Conservation (phyloP, 768 basidiomycete genomes). For the Grammothele lineata region DNA sequence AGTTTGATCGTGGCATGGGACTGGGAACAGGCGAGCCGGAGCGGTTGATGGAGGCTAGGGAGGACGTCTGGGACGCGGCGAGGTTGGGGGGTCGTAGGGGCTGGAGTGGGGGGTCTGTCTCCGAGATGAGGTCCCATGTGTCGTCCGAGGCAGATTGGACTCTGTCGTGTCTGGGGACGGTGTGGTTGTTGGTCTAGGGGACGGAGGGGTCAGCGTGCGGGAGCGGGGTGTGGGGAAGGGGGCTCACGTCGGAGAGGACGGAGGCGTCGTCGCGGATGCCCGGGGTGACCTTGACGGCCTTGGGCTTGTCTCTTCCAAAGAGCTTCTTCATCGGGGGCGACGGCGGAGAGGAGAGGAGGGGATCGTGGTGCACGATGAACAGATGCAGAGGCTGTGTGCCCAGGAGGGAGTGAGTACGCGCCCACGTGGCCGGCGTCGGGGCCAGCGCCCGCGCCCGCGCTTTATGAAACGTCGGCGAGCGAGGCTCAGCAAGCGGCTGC, state of each 20-base stretch:
- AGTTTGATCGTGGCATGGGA: slow-evolving; percentile 9
- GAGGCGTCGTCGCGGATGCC: slow-evolving; percentile 27
- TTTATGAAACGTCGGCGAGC: no score
- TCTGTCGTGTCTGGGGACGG: slow-evolving; percentile 14
- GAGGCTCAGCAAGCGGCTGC: no score
- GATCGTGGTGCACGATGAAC: slow-evolving; percentile 14
- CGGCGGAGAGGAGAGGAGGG: slow-evolving; percentile 4
- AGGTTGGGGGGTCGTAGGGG: slow-evolving; percentile 8
- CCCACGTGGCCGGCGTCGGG: slow-evolving; percentile 16
- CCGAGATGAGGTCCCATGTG: slow-evolving; percentile 23
- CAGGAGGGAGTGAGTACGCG: slow-evolving; percentile 12
- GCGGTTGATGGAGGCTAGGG: slow-evolving; percentile 9
- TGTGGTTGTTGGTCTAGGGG: slow-evolving; percentile 12
- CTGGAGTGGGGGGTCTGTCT: slow-evolving; percentile 13
- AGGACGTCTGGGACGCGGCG: slow-evolving; percentile 8
- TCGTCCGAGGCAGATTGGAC: slow-evolving; percentile 19
- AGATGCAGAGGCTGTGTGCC: slow-evolving; percentile 16
- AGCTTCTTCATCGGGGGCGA: slow-evolving; percentile 51
- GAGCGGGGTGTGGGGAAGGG: slow-evolving; percentile 6
- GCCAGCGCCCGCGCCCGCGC: slow-evolving; percentile 7
- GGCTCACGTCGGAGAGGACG: slow-evolving; percentile 24
- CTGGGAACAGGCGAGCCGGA: slow-evolving; percentile 8
- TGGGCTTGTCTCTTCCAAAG: slow-evolving; percentile 49
- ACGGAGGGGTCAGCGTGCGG: slow-evolving; percentile 1
- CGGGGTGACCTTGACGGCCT: slow-evolving; percentile 29